Conservation (phyloP, 2,329 filamentous ascomycete genomes). For the Penicillium italicum region DNA sequence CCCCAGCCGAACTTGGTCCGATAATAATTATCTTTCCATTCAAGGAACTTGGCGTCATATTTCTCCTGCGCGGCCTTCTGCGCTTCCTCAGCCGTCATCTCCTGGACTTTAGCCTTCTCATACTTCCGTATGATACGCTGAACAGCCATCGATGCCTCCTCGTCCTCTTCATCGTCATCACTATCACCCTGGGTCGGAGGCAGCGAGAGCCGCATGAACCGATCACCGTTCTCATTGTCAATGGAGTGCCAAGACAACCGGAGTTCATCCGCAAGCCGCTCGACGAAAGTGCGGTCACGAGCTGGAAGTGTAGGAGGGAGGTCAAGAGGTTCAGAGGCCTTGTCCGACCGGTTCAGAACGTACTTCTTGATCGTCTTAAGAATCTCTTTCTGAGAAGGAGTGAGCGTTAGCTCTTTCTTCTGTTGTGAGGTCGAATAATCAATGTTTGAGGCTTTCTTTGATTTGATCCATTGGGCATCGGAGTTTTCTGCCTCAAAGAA, state of each 20-base stretch:
- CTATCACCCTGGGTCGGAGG: constrained; percentile 48
- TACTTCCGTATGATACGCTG: constrained; percentile 84
- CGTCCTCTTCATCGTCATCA: constrained; percentile 68
- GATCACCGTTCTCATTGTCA: constrained; percentile 61
- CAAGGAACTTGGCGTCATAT: constrained; percentile 83
- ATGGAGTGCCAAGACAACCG: constrained; percentile 64
- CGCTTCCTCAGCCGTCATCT: constrained; percentile 73
- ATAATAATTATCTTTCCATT: constrained; percentile 96
- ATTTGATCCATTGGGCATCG: constrained; percentile 87
- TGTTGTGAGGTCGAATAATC: constrained; percentile 59
- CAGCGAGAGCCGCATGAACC: constrained; percentile 63
- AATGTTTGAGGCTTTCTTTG: constrained; percentile 71
- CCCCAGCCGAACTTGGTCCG: constrained; percentile 86
- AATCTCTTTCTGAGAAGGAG: constrained; percentile 73
- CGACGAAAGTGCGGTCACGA: constrained; percentile 86
- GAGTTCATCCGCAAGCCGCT: constrained; percentile 72
- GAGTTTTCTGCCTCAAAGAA: constrained; percentile 88
- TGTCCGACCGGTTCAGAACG: constrained; percentile 64
- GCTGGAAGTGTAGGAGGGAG: constrained; percentile 71
- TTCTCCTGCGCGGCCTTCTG: constrained; percentile 75
- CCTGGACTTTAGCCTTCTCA: constrained; percentile 81
- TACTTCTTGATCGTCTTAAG: constrained; percentile 81
- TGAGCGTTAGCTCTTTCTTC: constrained; percentile 66
- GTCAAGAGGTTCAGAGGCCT: constrained; percentile 59
- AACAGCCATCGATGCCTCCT: constrained; percentile 79